These are phyloP conservation scores for Sclerotinia glacialis DNA, from an alignment of 2,329 filamentous ascomycete species.

Conservation along the genomic window DNA sequence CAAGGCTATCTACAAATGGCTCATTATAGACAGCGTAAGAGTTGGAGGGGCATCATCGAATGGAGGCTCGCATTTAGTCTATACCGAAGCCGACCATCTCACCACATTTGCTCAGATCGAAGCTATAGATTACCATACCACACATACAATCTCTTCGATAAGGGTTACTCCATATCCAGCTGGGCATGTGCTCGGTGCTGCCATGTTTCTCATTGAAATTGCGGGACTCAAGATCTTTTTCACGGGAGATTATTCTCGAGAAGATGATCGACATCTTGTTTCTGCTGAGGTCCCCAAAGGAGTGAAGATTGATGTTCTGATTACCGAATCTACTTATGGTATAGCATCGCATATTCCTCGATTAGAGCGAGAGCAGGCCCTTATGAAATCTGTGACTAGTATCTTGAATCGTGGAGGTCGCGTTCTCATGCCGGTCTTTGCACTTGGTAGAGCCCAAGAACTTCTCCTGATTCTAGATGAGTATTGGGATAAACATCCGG, in stretches of 20 bases:
- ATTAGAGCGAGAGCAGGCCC: conserved; percentile 82
- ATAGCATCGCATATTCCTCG: conserved; percentile 91
- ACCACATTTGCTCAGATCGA: conserved; percentile 93
- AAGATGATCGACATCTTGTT: conserved; percentile 92
- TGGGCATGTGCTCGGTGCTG: conserved; percentile 94
- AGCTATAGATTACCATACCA: conserved; percentile 97
- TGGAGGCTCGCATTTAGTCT: conserved; percentile 67
- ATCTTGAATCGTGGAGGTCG: conserved; percentile 89
- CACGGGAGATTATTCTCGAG: conserved; percentile 94
- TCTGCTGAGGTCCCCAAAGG: conserved; percentile 86
- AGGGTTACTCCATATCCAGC: conserved; percentile 96
- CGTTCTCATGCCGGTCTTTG: conserved; percentile 92
- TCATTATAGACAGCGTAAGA: conserved; percentile 94
- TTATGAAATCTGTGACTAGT: conserved; percentile 93
- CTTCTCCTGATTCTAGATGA: conserved; percentile 92
- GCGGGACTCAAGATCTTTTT: conserved; percentile 96
- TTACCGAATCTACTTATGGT: conserved; percentile 96
- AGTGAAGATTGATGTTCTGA: conserved; percentile 91
- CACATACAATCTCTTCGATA: conserved; percentile 94
- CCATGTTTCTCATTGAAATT: conserved; percentile 98
- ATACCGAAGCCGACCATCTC: conserved; percentile 92
- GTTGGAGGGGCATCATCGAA: conserved; percentile 68
- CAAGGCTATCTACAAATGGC: conserved; percentile 99
- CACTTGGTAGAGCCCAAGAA: conserved; percentile 89
- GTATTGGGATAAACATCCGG: conserved; percentile 87